These are phyloP conservation scores for Mytilinidion resinicola DNA, from an alignment of 495 filamentous ascomycete genomes.

Conservation along the genomic window DNA sequence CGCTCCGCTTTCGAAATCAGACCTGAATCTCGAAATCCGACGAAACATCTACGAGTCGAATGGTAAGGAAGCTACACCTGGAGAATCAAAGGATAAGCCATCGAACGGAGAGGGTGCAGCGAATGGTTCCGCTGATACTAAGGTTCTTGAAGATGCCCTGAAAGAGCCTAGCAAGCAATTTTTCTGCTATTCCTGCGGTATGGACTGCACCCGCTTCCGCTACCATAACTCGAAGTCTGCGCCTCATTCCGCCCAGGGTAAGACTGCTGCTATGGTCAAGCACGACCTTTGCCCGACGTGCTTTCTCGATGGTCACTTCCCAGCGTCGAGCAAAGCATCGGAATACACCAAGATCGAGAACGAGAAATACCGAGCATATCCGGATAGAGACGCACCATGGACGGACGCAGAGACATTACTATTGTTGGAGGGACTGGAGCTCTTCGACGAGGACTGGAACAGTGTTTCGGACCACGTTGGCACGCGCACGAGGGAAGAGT, in stretches of 20 bases:
- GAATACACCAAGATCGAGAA: constrained; percentile 88
- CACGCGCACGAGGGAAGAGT: constrained; percentile 89
- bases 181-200: constrained; percentile 83
- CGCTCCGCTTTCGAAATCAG: constrained; percentile 63
- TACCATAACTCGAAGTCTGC: constrained; percentile 72
- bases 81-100: constrained; percentile 47
- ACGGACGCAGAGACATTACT: constrained; percentile 79
- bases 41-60: constrained; percentile 93
- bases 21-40: constrained; percentile 81
- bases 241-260: constrained; percentile 50
- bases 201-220: constrained; percentile 86
- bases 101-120: constrained; percentile 66
- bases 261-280: constrained; percentile 53
- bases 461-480: constrained; percentile 85
- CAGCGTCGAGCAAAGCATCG: constrained; percentile 59
- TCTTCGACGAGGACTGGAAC: constrained; percentile 92
- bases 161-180: constrained; percentile 62
- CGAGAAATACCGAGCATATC: constrained; percentile 61
- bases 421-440: constrained; percentile 82
- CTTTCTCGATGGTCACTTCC: constrained; percentile 73
- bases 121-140: constrained; percentile 45
- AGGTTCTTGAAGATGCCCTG: constrained; percentile 53
- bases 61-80: constrained; percentile 66
- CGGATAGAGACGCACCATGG: constrained; percentile 81
- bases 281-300: constrained; percentile 87